phyloP scores from a whole-genome alignment of 2,329 filamentous ascomycete genomes.

The Sporothrix inflata region DNA sequence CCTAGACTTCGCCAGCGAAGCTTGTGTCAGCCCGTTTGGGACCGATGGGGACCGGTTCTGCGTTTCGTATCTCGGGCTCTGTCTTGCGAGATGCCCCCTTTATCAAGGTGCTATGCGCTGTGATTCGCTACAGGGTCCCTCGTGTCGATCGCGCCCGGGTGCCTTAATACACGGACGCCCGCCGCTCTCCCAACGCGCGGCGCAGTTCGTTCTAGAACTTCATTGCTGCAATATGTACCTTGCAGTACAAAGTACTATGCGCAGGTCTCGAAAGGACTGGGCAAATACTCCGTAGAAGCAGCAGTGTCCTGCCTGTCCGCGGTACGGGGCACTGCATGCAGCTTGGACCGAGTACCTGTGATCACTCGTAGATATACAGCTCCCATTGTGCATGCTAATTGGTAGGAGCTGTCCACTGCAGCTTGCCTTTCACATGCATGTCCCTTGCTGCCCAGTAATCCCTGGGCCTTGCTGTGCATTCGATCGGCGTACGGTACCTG shows the following conservation, averaged over 20 bases:
- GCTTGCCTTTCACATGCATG: constrained; percentile 1
- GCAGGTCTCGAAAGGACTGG: background rate
- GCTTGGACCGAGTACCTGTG: background rate
- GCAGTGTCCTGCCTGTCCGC: background rate
- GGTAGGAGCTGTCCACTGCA: background rate
- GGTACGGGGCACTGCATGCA: background rate
- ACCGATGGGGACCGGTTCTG: background rate
- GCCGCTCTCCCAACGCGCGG: constrained; percentile 1
- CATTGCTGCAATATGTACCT: background rate
- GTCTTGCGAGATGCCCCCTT: constrained; percentile 1
- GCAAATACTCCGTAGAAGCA: background rate
- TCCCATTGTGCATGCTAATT: background rate
- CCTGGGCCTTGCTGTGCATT: background rate
- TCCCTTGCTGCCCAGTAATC: background rate
- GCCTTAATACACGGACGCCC: background rate
- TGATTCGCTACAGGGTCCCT: background rate
- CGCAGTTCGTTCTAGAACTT: constrained; percentile 4
- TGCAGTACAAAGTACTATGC: background rate
- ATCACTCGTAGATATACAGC: background rate
- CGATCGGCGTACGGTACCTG: background rate
- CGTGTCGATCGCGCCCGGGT: background rate
- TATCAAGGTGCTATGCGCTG: background rate
- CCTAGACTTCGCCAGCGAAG: background rate
- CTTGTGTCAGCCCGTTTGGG: background rate
- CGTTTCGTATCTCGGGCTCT: constrained; percentile 11